Evolutionary conservation across 2,329 filamentous ascomycete species (phyloP), one percentile per base, ranked within the genome.

Genomic region (Colletotrichum tropicale): DNA sequence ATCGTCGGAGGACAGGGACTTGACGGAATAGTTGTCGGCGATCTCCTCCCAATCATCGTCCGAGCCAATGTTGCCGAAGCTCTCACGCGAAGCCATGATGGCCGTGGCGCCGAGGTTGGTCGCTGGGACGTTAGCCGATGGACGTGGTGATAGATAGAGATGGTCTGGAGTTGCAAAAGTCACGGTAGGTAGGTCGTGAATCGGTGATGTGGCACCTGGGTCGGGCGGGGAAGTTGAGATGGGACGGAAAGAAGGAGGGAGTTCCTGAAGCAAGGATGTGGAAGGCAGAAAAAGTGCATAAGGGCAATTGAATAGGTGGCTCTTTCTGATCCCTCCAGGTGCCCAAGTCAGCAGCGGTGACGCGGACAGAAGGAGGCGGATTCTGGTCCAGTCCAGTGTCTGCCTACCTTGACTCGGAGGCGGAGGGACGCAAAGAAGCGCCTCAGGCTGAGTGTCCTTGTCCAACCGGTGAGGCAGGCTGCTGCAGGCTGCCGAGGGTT

Each of bases 11-110:
- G 79, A 71, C 8, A 82, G 75, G 3, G 81, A 82, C 12, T 80
- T 70, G 64, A 82, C 70, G 15, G 81, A 82, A 55, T 78, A 80
- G 52, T 62, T 71, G 32, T 81, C 80, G 36, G 70, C 68, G 6
- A 82, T 70, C 18, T 81, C 78, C 67, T 82, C 77, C 81, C 81
- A 82, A 32, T 79, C 81, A 15, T 81, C 79, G 3, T 77, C 62
- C n/a, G 81, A 77, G 21, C 7, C 36, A 16, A 30, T 32, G 18
- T 36, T 68, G 15, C 52, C 21, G 15, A 21, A 55, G 30, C 32
- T 66, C 30, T 71, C 36, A 21, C 26, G 10, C 13, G 16, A 21
- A 15, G 60, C 66, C 71, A 75, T 71, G 21, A 34, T 34, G n/a
- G 30, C 18, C 48, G 6, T 21, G n/a, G 43, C 43, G 43, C n/a